Base-by-base conservation (phyloP, 768 basidiomycete genomes). In the Mycena crocata region DNA sequence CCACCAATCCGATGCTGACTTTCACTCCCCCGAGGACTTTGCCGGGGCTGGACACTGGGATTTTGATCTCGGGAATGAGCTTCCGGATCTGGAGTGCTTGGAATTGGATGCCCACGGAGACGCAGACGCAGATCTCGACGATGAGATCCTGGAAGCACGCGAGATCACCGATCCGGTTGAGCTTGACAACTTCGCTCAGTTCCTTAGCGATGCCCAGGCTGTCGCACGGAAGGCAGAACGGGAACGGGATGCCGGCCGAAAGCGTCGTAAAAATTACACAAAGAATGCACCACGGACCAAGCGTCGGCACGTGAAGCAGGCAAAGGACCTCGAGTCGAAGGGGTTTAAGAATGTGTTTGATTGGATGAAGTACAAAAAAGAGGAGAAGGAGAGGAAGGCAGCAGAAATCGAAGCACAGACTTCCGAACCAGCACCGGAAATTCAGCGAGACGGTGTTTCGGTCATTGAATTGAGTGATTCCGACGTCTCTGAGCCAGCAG, bases 21-120 rank as follows among this genome's bases (percentile, higher is more conserved):
- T 32, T 32, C 30, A 30, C 34, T 32, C 30, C 17, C 23, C 23
- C n/a, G 10, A 14, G 55, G 56, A 57, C 15, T 2, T 31, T 21
- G 12, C 34, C 21, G 40, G 6, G 10, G 9, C 14, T 5, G 21
- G 8, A 24, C 24, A 37, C 34, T 42, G 54, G 54, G 39, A 56
- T 39, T 57, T 57, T 28, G 31, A 57, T 23, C 44, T 57, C 2
- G 55, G 55, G 39, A 31, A 44, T 30, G 54, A 55, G 26, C 26
- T 55, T 8, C 54, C 54, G 21, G 54, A 55, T 55, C 14, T 42
- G 24, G 55, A 42, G n/a, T 57, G 56, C 44, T 42, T 45, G 5
- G 44, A 56, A 1, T n/a, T 21, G 2, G 28, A 24, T 7, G 40
- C 5, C 7, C 14, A n/a, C 21, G 19, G 55, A 5, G 54, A 56